phyloP scores from a whole-genome alignment of 192 early-diverging fungal genomes.

The Backusella macrospora region DNA sequence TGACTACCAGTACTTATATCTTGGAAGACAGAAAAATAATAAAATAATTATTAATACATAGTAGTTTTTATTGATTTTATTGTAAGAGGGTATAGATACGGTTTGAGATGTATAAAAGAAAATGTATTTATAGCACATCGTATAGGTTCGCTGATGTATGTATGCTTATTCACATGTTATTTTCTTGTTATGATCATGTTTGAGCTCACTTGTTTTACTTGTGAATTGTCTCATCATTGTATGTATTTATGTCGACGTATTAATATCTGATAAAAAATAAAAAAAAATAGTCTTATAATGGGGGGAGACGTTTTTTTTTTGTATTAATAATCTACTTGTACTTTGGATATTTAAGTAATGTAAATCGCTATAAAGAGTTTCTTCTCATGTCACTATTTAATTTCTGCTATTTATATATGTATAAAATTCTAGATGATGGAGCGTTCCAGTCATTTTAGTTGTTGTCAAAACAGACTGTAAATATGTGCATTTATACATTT shows the following conservation, averaged over 20 bases:
- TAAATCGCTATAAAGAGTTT: background rate
- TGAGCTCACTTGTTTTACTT: background rate
- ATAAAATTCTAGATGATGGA: background rate
- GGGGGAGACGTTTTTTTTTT: too few relatives aligned
- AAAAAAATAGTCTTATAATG: too few relatives aligned
- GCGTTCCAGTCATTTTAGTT: background rate
- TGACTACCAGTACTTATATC: background rate
- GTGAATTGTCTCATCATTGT: background rate
- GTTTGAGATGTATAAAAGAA: too few relatives aligned
- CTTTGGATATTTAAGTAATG: background rate
- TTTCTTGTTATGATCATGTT: background rate
- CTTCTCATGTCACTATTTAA: background rate
- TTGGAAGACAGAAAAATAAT: too few relatives aligned
- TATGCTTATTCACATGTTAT: background rate
- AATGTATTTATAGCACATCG: too few relatives aligned
- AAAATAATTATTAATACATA: too few relatives aligned
- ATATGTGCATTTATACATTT: background rate
- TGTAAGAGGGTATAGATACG: too few relatives aligned
- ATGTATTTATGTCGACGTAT: too few relatives aligned
- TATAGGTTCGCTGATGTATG: background rate
- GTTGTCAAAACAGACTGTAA: background rate
- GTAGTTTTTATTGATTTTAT: too few relatives aligned
- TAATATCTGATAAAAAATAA: too few relatives aligned
- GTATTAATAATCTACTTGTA: too few relatives aligned
- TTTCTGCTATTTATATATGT: background rate